A percentile compares a stretch with the other conserved stretches of the same genome.
These are phyloP conservation scores for Penicillium angulare DNA, from an alignment of 495 filamentous ascomycete species.

Conservation along the genomic window DNA sequence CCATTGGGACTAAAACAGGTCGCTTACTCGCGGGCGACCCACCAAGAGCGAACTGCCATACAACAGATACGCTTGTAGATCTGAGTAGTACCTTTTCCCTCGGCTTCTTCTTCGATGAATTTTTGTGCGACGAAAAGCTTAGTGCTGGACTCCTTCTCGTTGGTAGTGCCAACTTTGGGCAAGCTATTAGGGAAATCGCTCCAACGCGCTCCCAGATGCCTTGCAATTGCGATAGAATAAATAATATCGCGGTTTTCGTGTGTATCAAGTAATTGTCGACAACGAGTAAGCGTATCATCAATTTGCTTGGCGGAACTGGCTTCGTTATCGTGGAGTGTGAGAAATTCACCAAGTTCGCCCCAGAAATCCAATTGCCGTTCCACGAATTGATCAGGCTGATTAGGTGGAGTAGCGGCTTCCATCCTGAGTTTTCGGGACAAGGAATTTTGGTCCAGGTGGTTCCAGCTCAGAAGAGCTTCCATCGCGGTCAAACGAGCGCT, in stretches of 20 bases:
- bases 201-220: conserved; percentile 68
- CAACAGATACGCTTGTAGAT: conserved; percentile 75
- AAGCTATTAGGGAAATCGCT: conserved; percentile 61
- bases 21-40: conserved; percentile 40
- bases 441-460: conserved; percentile 57
- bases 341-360: conserved; percentile 69
- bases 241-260: conserved; percentile 89
- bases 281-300: conserved; percentile 58
- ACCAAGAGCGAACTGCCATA: conserved; percentile 63
- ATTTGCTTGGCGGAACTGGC: conserved; percentile 56
- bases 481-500: conserved; percentile 70
- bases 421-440: conserved; percentile 46
- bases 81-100: conserved; percentile 71
- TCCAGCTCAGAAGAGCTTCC: conserved; percentile 69
- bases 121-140: conserved; percentile 77
- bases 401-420: conserved; percentile 39
- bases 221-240: conserved; percentile 80
- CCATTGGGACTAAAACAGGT: background rate
- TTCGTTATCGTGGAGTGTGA: conserved; percentile 64
- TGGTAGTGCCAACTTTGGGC: conserved; percentile 56
- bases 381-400: conserved; percentile 49
- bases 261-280: conserved; percentile 69
- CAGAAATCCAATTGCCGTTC: conserved; percentile 76
- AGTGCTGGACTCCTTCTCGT: conserved; percentile 67
- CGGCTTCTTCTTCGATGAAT: conserved; percentile 75